Evolutionary conservation across 2,329 filamentous ascomycete genomes (phyloP), one percentile per base, ranked within the genome.

Genomic region (Sphaceloma murrayae): DNA sequence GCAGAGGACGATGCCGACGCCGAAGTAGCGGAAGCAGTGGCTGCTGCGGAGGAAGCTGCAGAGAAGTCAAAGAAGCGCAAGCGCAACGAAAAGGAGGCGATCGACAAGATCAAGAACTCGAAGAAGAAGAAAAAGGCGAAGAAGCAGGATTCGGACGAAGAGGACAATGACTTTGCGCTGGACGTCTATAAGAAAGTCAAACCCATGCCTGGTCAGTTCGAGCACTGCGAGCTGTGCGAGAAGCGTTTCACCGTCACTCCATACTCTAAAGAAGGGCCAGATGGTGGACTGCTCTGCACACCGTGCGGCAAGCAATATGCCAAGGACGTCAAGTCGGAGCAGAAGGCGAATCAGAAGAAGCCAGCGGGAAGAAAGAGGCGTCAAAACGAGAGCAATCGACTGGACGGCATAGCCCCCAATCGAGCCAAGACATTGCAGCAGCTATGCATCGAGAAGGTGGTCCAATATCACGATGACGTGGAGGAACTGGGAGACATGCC

Each of bases 171-270:
- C n/a, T n/a, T n/a, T 19, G 65, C 63, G 4, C 55, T 59, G 40
- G 66, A 72, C 43, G 72, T 77, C 62, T 69, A 74, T 58, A 68
- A 73, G 53, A 77, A 76, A 53, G 54, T 63, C 10, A 67, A 67
- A 22, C 79, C 80, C 1, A 60, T 80, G n/a, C 84, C 86, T 1
- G 87, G 85, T 2, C 89, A 96, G 61, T 76, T 89, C 57, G 86
- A 84, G 51, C 88, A 94, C 52, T 96, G 89, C 58, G 86, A 84
- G 50, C 66, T 80, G 2, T 96, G 89, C 61, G 72, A 74, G 32
- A 94, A 91, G 60, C 79, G 87, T 27, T 96, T 96, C 58, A 94
- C 86, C 0, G 88, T 96, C 33, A 95, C 89, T 0, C 75, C 85
- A 0, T 95, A 95, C 65, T 87, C 82, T 50, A 82, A 86, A 52